Conservation (phyloP, 2,329 filamentous ascomycete genomes). For the Clarireedia sp. region DNA sequence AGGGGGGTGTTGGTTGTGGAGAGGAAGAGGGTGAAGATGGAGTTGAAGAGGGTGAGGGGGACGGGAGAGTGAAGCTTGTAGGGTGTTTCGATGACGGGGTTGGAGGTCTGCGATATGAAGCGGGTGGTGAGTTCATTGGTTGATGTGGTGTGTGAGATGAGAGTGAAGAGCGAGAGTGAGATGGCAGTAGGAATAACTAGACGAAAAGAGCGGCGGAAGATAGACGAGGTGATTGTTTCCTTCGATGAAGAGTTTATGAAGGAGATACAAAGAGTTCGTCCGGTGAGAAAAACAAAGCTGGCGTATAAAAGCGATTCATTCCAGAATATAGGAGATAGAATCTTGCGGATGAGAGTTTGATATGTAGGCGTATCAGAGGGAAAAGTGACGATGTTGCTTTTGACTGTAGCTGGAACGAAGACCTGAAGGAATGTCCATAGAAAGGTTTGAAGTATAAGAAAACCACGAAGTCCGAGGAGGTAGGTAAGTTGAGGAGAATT, state of each 20-base stretch:
- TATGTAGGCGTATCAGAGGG: constrained; percentile 32
- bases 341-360: constrained; percentile 36
- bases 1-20: constrained; percentile 30
- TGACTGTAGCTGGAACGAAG: constrained; percentile 36
- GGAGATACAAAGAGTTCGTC: constrained; percentile 34
- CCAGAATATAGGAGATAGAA: constrained; percentile 37
- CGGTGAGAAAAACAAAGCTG: constrained; percentile 38
- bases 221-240: constrained; percentile 31
- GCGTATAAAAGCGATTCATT: constrained; percentile 38
- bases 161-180: constrained; percentile 33
- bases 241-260: constrained; percentile 33
- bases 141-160: constrained; percentile 30
- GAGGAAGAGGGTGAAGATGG: constrained; percentile 40
- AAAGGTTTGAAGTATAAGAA: constrained; percentile 31
- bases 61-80: constrained; percentile 27
- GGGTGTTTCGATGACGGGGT: constrained; percentile 31
- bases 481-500: not conserved
- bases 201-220: constrained; percentile 36
- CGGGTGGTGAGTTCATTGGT: constrained; percentile 29
- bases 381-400: constrained; percentile 15
- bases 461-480: constrained; percentile 3
- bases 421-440: constrained; percentile 38
- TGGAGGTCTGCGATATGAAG: constrained; percentile 32
- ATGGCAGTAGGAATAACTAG: constrained; percentile 35
- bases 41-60: constrained; percentile 37